Conservation (phyloP, 176 grass and related monocot genomes). For the Eragrostis curvula region DNA sequence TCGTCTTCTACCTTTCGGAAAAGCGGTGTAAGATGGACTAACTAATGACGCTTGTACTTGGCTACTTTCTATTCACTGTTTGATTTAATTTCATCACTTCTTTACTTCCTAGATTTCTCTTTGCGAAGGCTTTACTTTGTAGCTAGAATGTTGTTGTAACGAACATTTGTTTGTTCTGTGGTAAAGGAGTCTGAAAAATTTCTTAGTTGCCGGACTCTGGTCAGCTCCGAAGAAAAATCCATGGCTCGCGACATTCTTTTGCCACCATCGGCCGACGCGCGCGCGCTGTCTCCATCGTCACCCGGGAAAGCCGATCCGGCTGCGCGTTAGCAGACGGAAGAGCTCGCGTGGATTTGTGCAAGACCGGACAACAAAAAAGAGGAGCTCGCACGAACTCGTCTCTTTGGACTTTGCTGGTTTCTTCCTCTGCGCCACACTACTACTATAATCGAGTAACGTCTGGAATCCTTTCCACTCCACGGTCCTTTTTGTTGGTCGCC, state of each 20-base stretch:
- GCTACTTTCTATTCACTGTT: not conserved
- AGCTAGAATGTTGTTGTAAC: not conserved
- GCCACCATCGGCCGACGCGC: slow-evolving; percentile 8
- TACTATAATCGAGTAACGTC: not conserved
- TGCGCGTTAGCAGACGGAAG: not conserved
- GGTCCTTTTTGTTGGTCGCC: not conserved
- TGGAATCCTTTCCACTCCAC: not conserved
- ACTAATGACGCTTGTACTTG: not conserved
- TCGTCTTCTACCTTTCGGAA: slow-evolving; percentile 8
- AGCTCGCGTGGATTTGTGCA: slow-evolving; percentile 18
- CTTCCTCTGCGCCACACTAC: not conserved
- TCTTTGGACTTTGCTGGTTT: not conserved
- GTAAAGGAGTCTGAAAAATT: not conserved
- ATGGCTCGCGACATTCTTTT: slow-evolving; percentile 8
- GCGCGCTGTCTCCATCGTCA: slow-evolving; percentile 35
- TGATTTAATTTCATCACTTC: not conserved
- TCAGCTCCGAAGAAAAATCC: not conserved
- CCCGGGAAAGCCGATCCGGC: slow-evolving; percentile 22
- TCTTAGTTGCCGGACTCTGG: not conserved
- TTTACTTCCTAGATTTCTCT: no score
- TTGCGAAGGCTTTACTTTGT: no score
- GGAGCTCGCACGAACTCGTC: not conserved
- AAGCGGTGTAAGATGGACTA: not conserved
- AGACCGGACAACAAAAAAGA: slow-evolving; percentile 16
- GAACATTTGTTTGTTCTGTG: not conserved